Percentiles rank a stretch among this genome's conserved stretches.
Conservation (phyloP, 2,329 filamentous ascomycete genomes). For the Calonectria crousiana region DNA sequence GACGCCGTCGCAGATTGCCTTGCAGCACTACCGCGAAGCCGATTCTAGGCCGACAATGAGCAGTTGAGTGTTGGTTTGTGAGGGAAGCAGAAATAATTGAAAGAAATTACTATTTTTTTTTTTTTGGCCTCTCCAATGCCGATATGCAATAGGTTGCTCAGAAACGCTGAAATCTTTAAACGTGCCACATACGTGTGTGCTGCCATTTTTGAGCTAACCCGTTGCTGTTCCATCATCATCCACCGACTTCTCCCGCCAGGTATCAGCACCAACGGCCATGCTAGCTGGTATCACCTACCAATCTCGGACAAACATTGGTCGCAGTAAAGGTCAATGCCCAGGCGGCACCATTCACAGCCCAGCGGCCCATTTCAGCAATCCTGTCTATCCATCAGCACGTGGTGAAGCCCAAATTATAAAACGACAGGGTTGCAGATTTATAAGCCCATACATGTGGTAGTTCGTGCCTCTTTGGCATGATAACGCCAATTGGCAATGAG, state of each 20-base stretch:
- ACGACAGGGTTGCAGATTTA: neutral
- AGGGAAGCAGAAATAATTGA: neutral
- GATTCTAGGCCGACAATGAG: neutral
- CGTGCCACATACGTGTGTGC: neutral
- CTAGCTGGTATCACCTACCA: neutral
- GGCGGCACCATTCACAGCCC: neutral
- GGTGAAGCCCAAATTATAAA: neutral
- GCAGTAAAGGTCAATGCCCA: neutral
- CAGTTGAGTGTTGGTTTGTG: neutral
- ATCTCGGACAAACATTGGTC: constrained; percentile 9
- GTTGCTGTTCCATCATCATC: constrained; percentile 27
- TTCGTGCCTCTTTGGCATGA: constrained; percentile 4
- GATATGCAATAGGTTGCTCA: too few species aligned
- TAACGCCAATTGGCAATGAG: constrained; percentile 7
- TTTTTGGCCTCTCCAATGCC: neutral
- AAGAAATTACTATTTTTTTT: neutral
- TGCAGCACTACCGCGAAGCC: neutral
- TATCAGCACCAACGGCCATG: constrained; percentile 9
- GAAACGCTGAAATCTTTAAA: neutral
- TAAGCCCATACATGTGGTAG: neutral
- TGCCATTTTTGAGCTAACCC: neutral
- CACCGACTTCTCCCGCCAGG: constrained; percentile 41
- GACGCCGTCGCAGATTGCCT: constrained; percentile 10
- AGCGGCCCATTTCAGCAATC: neutral
- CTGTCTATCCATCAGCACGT: neutral